Conservation (phyloP, 208 protist species). For the Leishmania major region DNA sequence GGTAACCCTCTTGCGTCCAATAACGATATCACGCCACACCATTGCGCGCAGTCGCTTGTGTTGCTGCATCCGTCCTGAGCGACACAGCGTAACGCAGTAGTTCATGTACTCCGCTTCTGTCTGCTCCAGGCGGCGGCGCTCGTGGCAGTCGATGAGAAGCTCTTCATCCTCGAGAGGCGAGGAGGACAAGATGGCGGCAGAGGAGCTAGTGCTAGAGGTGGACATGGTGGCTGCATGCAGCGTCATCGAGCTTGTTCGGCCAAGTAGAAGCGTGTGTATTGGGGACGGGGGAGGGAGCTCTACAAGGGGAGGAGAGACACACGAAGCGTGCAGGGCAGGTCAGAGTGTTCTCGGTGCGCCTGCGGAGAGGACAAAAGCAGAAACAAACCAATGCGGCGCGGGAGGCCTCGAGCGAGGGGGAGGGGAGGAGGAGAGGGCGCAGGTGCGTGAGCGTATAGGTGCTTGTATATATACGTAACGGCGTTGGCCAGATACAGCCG, state of each 20-base stretch:
- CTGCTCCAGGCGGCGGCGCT: conserved; percentile 17
- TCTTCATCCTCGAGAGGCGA: conserved; percentile 11
- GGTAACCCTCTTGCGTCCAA: conserved; percentile 27
- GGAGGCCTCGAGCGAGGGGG: neutral
- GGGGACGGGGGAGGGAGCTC: neutral
- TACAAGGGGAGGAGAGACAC: neutral
- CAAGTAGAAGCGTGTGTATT: neutral
- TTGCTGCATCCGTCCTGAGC: conserved; percentile 33
- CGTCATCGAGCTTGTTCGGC: neutral
- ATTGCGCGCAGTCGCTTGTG: conserved; percentile 46
- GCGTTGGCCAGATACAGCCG: no score
- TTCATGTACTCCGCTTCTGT: conserved; percentile 38
- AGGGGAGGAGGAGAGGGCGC: neutral
- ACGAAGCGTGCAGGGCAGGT: neutral
- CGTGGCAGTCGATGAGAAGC: conserved; percentile 15
- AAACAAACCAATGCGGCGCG: neutral
- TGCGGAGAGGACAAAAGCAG: neutral
- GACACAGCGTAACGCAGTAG: conserved; percentile 39
- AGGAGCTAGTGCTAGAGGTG: conserved; percentile 2
- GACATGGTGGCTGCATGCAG: neutral
- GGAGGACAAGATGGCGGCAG: conserved; percentile 1
- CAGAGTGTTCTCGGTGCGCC: no score
- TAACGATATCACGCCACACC: conserved; percentile 58
- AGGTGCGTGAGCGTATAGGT: neutral
- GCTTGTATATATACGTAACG: neutral